Evolutionary conservation across 495 filamentous ascomycete genomes (phyloP).

Genomic region (Durotheca rogersii): DNA sequence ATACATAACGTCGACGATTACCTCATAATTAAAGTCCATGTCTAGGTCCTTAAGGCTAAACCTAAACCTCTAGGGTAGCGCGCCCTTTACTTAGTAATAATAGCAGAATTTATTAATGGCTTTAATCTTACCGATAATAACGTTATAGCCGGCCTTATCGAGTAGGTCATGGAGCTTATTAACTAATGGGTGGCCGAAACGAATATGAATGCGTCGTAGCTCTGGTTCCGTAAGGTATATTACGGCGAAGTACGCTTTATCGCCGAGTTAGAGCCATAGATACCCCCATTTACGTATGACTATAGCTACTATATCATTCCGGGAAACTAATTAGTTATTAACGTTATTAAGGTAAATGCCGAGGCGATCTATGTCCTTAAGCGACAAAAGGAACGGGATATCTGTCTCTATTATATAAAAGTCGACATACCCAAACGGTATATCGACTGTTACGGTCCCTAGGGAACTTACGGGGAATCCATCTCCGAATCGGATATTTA

Average conservation of each 20-base stretch:
- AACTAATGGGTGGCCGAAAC: background rate
- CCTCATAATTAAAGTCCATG: conserved; percentile 22
- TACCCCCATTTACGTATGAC: too few species aligned
- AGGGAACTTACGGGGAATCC: background rate
- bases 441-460: background rate
- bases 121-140: too few species aligned
- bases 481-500: conserved; percentile 2
- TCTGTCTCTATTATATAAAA: conserved; percentile 1
- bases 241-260: too few species aligned
- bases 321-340: too few species aligned
- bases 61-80: too few species aligned
- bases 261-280: too few species aligned
- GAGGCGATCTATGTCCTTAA: conserved; percentile 4
- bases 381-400: background rate
- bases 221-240: conserved; percentile 7
- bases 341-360: conserved; percentile 1
- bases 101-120: too few species aligned
- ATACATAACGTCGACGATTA: conserved; percentile 25
- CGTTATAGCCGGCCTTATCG: conserved; percentile 2
- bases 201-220: too few species aligned
- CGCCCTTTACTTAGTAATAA: too few species aligned
- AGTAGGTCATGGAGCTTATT: background rate
- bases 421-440: background rate
- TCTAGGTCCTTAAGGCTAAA: conserved; percentile 16
- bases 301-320: too few species aligned